Percentiles rank a stretch among this genome's conserved stretches.
phyloP scores from a whole-genome alignment of 768 basidiomycete species.

The Trametes maxima region DNA sequence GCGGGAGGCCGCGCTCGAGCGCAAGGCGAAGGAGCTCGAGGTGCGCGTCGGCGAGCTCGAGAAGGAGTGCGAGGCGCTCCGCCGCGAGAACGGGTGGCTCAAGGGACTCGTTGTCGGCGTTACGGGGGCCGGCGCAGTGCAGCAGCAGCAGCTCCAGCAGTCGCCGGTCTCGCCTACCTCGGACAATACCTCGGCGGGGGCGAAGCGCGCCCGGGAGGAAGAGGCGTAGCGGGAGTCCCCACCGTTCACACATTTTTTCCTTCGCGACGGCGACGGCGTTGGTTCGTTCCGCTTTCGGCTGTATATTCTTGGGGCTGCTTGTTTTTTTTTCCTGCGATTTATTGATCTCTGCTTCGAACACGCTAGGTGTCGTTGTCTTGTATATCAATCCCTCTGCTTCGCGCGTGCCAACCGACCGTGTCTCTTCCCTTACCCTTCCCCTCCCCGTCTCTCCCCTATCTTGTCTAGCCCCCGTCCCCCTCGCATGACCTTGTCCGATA shows the following conservation, averaged over 20 bases:
- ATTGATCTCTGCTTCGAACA: slow-evolving; percentile 4
- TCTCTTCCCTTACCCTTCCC: not conserved
- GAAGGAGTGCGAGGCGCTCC: slow-evolving; percentile 85
- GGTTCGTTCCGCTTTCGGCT: not conserved
- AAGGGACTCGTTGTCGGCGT: slow-evolving; percentile 89
- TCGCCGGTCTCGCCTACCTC: not conserved
- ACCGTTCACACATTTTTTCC: too few species aligned
- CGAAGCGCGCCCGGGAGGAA: slow-evolving; percentile 20
- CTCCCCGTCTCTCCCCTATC: too few species aligned
- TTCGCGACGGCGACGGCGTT: not conserved
- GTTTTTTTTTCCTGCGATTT: slow-evolving; percentile 4
- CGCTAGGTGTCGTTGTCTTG: not conserved
- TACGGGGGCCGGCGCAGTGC: slow-evolving; percentile 62
- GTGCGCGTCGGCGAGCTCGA: slow-evolving; percentile 79
- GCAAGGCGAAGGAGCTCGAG: slow-evolving; percentile 83
- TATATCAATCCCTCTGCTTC: not conserved
- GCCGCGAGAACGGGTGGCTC: slow-evolving; percentile 91
- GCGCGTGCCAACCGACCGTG: not conserved
- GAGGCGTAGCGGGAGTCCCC: slow-evolving; percentile 5
- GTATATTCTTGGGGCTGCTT: slow-evolving; percentile 11
- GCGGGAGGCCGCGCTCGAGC: slow-evolving; percentile 86
- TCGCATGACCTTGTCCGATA: not conserved
- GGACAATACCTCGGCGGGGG: slow-evolving; percentile 5
- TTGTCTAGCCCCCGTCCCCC: too few species aligned
- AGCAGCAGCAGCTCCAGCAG: slow-evolving; percentile 26